These are phyloP conservation scores for Lomentospora prolificans DNA, from an alignment of 2,329 filamentous ascomycete species.

Conservation along the genomic window DNA sequence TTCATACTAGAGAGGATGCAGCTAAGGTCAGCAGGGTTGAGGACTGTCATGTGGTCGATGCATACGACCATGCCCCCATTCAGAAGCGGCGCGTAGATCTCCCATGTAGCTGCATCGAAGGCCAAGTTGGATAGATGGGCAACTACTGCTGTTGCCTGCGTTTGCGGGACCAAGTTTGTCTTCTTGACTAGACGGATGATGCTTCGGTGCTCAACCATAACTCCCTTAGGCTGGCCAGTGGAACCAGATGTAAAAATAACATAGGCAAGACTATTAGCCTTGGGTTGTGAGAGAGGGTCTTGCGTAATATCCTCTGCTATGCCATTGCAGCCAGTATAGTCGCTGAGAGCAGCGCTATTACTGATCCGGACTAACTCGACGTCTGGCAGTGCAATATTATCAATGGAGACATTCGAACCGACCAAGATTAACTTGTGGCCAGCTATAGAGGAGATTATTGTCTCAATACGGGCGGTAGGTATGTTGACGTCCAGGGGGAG, in stretches of 20 bases:
- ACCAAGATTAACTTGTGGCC: slow-evolving; percentile 9
- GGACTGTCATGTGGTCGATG: slow-evolving; percentile 11
- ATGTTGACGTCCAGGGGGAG: slow-evolving; percentile 15
- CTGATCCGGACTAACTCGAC: not conserved
- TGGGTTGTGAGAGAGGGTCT: too few species aligned
- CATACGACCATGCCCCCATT: slow-evolving; percentile 15
- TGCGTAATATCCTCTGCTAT: not conserved
- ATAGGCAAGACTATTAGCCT: slow-evolving; percentile 14
- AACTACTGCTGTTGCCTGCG: not conserved
- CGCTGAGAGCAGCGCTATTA: not conserved
- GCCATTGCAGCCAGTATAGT: too few species aligned
- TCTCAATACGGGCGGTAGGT: slow-evolving; percentile 13
- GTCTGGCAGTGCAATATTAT: not conserved
- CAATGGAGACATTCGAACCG: not conserved
- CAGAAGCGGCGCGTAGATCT: slow-evolving; percentile 14
- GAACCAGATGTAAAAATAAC: slow-evolving; percentile 43
- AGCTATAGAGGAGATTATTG: slow-evolving; percentile 11
- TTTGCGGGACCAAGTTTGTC: slow-evolving; percentile 4
- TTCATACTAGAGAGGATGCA: slow-evolving; percentile 6
- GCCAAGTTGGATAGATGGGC: slow-evolving; percentile 14
- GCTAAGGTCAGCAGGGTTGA: slow-evolving; percentile 11
- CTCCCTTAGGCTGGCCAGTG: slow-evolving; percentile 39
- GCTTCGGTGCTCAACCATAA: slow-evolving; percentile 22
- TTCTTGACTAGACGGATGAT: slow-evolving; percentile 12
- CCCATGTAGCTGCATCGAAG: slow-evolving; percentile 14